Evolutionary conservation across 495 filamentous ascomycete genomes (phyloP).

Genomic region (Wilcoxina mikolae): DNA sequence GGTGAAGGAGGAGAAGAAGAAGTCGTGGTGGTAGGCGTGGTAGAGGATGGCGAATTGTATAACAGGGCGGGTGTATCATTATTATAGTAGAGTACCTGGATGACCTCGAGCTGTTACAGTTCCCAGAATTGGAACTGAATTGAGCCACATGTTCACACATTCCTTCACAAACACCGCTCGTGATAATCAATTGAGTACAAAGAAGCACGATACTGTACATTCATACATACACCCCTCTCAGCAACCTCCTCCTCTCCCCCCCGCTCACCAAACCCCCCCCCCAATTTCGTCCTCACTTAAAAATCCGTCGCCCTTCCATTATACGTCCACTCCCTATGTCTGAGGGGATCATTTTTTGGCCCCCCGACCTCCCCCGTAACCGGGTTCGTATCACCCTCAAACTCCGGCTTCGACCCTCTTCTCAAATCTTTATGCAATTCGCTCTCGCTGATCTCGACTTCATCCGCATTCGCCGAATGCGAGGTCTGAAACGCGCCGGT

Average conservation of each 20-base stretch:
- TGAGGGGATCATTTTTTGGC: conserved; percentile 90
- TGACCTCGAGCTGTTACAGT: no score
- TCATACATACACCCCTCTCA: no score
- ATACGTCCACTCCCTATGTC: conserved; percentile 81
- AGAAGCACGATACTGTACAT: no score
- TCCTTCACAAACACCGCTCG: no score
- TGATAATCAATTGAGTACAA: no score
- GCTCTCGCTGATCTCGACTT: conserved; percentile 35
- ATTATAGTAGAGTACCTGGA: no score
- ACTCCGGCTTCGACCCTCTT: conserved; percentile 70
- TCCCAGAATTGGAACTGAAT: no score
- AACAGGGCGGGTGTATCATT: background rate
- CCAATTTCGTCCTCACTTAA: conserved; percentile 30
- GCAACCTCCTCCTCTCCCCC: background rate
- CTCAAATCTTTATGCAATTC: conserved; percentile 57
- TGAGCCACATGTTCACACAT: no score
- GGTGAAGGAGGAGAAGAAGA: conserved; percentile 1
- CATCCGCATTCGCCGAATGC: conserved; percentile 21
- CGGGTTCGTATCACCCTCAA: conserved; percentile 83
- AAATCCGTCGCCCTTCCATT: conserved; percentile 95
- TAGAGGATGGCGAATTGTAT: background rate
- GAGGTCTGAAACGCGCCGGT: conserved; percentile 63
- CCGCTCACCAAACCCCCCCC: background rate
- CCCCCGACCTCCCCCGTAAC: conserved; percentile 93
- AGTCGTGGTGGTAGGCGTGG: background rate